Conservation (phyloP, 331 rosid species). For the Telfairia occidentalis region DNA sequence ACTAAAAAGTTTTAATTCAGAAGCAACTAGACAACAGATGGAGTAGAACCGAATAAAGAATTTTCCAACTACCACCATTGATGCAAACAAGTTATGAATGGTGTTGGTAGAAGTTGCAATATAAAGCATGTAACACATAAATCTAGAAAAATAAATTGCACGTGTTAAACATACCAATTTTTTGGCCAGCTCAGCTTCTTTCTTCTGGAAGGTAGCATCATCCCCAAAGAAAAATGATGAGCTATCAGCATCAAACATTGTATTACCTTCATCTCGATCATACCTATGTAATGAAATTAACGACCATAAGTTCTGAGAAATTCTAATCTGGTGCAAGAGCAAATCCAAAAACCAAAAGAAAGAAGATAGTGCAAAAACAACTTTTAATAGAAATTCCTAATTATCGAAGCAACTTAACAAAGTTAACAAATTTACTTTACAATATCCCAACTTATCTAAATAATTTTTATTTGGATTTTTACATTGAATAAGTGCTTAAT, state of each 20-base stretch:
- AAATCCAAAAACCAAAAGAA: background rate
- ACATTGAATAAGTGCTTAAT: background rate
- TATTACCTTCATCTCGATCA: slow-evolving; percentile 92
- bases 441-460: background rate
- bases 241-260: slow-evolving; percentile 64
- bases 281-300: slow-evolving; percentile 47
- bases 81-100: background rate
- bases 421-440: slow-evolving; percentile 8
- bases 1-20: background rate
- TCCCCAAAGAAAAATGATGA: slow-evolving; percentile 72
- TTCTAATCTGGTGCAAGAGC: background rate
- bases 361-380: background rate
- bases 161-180: slow-evolving; percentile 48
- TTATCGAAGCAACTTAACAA: slow-evolving; percentile 8
- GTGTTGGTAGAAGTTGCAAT: background rate
- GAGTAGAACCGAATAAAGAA: background rate
- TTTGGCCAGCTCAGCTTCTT: slow-evolving; percentile 97
- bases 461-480: background rate
- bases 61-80: background rate
- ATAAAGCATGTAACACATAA: background rate
- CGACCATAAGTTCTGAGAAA: background rate
- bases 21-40: background rate
- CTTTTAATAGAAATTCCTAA: background rate
- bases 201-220: slow-evolving; percentile 85
- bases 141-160: background rate